phyloP scores from a whole-genome alignment of 2,329 filamentous ascomycete genomes.

The Periconia sp. region DNA sequence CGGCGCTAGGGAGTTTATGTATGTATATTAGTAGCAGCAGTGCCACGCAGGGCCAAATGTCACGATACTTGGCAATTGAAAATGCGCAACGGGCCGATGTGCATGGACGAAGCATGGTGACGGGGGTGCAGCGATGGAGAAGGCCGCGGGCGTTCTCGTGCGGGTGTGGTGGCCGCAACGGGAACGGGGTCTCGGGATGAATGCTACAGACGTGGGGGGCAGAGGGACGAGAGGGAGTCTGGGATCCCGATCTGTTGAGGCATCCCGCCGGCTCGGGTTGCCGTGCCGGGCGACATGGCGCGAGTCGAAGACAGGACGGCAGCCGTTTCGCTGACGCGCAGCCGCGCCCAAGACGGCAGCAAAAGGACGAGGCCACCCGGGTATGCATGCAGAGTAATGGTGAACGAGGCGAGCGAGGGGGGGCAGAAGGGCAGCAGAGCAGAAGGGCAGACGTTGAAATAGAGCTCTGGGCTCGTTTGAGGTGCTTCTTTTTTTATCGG shows the following conservation, averaged over 20 bases:
- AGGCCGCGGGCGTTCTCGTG: background rate
- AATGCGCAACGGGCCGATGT: background rate
- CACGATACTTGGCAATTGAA: slow-evolving; percentile 2
- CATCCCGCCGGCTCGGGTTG: too few species aligned
- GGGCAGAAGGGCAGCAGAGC: background rate
- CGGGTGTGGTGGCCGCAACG: background rate
- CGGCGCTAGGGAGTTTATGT: slow-evolving; percentile 13
- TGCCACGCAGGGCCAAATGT: background rate
- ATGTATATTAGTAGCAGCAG: too few species aligned
- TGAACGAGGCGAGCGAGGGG: background rate
- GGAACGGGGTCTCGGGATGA: too few species aligned
- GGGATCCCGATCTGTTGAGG: too few species aligned
- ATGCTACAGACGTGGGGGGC: too few species aligned
- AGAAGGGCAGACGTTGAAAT: slow-evolving; percentile 18
- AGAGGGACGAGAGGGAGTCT: too few species aligned
- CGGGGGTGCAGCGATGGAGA: background rate
- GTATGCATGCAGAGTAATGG: background rate
- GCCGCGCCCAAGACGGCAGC: too few species aligned
- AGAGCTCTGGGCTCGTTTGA: slow-evolving; percentile 13
- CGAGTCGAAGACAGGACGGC: too few species aligned
- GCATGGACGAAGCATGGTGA: background rate
- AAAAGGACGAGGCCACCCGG: too few species aligned
- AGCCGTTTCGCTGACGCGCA: too few species aligned
- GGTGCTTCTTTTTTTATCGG: slow-evolving; percentile 18
- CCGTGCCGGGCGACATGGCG: too few species aligned